phyloP scores from a whole-genome alignment of 192 early-diverging fungal genomes.

The Backusella sp. region DNA sequence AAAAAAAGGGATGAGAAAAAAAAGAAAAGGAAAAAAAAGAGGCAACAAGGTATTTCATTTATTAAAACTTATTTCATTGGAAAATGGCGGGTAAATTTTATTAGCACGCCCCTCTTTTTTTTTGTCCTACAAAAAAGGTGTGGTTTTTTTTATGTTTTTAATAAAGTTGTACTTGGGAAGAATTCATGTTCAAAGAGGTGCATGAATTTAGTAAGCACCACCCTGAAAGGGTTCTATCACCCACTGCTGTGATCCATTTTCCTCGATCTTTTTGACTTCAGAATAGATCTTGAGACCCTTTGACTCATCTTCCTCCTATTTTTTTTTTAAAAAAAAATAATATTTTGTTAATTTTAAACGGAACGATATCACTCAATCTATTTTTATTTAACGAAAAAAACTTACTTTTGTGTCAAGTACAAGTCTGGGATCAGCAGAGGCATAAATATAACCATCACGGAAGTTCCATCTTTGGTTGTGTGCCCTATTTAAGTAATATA shows the following conservation, averaged over 20 bases:
- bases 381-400: neutral
- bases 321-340: too few relatives aligned
- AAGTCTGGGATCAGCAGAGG: conserved; percentile 27
- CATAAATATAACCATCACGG: conserved; percentile 30
- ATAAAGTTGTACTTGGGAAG: conserved; percentile 12
- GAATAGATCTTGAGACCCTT: neutral
- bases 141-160: neutral
- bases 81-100: conserved; percentile 5
- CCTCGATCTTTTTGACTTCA: conserved; percentile 3
- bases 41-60: neutral
- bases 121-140: neutral
- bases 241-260: conserved; percentile 8
- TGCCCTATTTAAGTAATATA: conserved; percentile 17
- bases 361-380: neutral
- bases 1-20: too few relatives aligned
- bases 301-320: neutral
- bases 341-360: neutral
- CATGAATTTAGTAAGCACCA: neutral
- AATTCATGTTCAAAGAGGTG: neutral
- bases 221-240: conserved; percentile 1
- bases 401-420: conserved; percentile 32
- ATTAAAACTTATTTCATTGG: conserved; percentile 6
- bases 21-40: neutral
- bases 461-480: conserved; percentile 33
- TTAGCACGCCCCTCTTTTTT: neutral